A percentile compares a stretch with the other conserved stretches of the same genome.
phyloP scores from a whole-genome alignment of 805 yeast genomes.

The Metschnikowia corniflorae region DNA sequence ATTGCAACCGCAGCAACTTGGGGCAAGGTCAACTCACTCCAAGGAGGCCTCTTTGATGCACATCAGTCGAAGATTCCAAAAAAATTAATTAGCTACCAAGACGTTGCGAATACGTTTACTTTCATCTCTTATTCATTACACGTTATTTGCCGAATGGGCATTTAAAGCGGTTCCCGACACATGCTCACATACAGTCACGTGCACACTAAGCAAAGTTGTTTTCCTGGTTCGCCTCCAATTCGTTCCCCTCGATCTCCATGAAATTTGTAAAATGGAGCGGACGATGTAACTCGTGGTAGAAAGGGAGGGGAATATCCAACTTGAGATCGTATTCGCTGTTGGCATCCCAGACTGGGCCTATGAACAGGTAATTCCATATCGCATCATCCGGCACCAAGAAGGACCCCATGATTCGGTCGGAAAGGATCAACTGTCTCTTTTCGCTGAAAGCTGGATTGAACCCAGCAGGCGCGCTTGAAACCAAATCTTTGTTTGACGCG shows the following conservation, averaged over 20 bases:
- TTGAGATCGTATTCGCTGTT: slow-evolving; percentile 60
- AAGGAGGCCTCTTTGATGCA: too few species aligned
- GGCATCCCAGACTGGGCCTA: slow-evolving; percentile 78
- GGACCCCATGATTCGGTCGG: slow-evolving; percentile 74
- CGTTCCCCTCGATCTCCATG: slow-evolving; percentile 57
- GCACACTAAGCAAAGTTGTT: slow-evolving; percentile 35
- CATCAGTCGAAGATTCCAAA: too few species aligned
- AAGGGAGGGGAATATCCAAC: slow-evolving; percentile 74
- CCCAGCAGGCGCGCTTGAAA: slow-evolving; percentile 61
- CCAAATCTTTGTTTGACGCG: slow-evolving; percentile 48
- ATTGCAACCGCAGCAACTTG: too few species aligned
- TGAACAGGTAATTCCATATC: slow-evolving; percentile 88
- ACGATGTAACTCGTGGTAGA: slow-evolving; percentile 83
- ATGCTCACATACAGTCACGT: too few species aligned
- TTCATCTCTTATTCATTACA: too few species aligned
- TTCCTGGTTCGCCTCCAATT: slow-evolving; percentile 63
- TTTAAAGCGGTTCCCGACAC: too few species aligned
- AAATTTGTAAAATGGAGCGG: slow-evolving; percentile 83
- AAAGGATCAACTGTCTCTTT: slow-evolving; percentile 64
- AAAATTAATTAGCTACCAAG: too few species aligned
- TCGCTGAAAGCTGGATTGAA: slow-evolving; percentile 57
- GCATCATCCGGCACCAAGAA: slow-evolving; percentile 82
- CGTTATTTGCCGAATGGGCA: too few species aligned
- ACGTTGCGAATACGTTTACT: too few species aligned
- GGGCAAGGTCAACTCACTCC: too few species aligned